Evolutionary conservation across 768 basidiomycete species (phyloP), one percentile per base, ranked within the genome.

Genomic region (Tylopilus felleus): DNA sequence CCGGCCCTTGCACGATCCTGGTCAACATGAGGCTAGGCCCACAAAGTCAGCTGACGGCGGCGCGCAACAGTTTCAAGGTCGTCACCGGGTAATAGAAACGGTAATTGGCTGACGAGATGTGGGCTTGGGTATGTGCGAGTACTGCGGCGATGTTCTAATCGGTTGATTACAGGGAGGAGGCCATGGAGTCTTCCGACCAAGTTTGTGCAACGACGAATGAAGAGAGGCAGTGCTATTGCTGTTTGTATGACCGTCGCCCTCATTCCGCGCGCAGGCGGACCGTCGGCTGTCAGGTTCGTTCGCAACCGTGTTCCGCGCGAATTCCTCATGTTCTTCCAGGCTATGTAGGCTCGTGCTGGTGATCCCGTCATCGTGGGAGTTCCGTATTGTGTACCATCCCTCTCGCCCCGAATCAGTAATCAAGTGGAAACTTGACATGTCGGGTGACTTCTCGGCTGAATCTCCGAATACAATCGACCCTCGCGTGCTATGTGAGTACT

Each of bases 341-440:
- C 47, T 31, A 22, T 36, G 16, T 16, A 17, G 21, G 39, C n/a
- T 48, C 52, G 33, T 33, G 36, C 39, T 53, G 51, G 23, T 36
- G 52, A 55, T 71, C 65, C 47, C 59, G 63, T 67, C 58, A 57
- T 42, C 50, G 45, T 27, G 36, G 35, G 19, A 45, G 52, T 49
- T 49, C 51, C 46, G 48, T 47, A 19, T 23, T 21, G 28, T 51
- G 22, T 14, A 5, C 14, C 35, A 35, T 33, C 31, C 31, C 44
- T 27, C 54, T 45, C 57, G 25, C 33, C 52, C 58, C 59, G 55
- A 58, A 61, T 48, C 63, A 57, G 61, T 63, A 60, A 60, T 56
- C 42, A 47, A 47, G 39, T 55, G 44, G 41, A 53, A 51, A 47
- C 33, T 29, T 59, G 53, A 43, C 49, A 21, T 55, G 51, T 57